Evolutionary conservation across 2,329 filamentous ascomycete genomes (phyloP), one percentile per base, ranked within the genome.

Genomic region (Sporothrix humicola): DNA sequence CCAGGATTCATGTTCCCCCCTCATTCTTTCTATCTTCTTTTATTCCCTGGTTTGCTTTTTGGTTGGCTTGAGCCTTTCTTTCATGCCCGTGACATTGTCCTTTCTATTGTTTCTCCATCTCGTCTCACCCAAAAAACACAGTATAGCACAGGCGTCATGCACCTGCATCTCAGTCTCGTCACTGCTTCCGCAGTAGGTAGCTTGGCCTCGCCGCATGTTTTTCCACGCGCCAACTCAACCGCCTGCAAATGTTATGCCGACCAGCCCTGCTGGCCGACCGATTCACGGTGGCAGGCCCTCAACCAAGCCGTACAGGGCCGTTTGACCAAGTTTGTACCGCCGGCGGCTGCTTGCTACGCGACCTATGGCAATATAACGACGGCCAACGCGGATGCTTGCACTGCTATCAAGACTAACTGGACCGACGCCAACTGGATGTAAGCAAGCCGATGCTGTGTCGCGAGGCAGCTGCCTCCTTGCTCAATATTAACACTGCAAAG

Each of bases 371-470:
- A 71, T 4, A 52, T 82, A 9, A 76, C 79, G 52, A 83, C 82
- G 0, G 83, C 82, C 71, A 76, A 83, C 69, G 78, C 79, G n/a
- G 79, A 78, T 12, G 76, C 79, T 66, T 84, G 83, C 71, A 77
- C 78, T 0, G 79, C 78, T 1, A 78, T 79, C 8, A 79, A 77
- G 1, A 74, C 77, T 2, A 79, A 79, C 66, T 83, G 80, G 75
- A 69, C 77, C 7, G 75, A 81, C 65, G 80, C 82, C 73, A 77
- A 80, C 65, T 84, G 82, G 81, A 79, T 76, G 81, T 81, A 58
- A 78, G 73, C 48, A 26, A 31, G 9, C 3, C 17, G 68, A 12
- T 6, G 13, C n/a, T 12, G 12, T 50, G 63, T 17, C 1, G 7
- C 20, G 10, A 37, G 31, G 31, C 31, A 7, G 31, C 31, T 37